Evolutionary conservation across 495 filamentous ascomycete genomes (phyloP), one percentile per base, ranked within the genome.

Genomic region (Talaromyces nanjingensis): DNA sequence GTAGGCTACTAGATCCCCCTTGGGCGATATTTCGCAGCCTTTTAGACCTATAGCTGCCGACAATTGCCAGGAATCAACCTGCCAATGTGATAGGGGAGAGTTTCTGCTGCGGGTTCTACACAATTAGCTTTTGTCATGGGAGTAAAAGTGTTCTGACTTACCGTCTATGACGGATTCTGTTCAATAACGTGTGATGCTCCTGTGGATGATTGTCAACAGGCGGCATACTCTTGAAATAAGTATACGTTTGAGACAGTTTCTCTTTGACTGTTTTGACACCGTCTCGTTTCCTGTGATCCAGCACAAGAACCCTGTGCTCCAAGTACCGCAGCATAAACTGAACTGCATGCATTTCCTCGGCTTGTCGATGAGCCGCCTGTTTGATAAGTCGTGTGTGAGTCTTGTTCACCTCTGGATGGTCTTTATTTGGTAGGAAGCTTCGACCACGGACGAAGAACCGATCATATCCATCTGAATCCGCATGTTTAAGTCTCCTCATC

Each of bases 1-100:
- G 62, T 73, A 72, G 14, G 69, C 73, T 49, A 76, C 65, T 8
- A 70, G 45, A 14, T 65, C 58, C 8, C 66, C 68, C 20, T 65
- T 65, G 3, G 65, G 68, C 0, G 74, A 71, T 37, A 75, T 71
- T 14, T 67, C 70, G 27, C 69, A 76, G 16, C 69, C 70, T 39
- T 66, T 69, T 49, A 69, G 63, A 11, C 63, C 47, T 29, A 68
- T 67, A 9, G 24, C n/a, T 18, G 42, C 20, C 39, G 25, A 54
- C 52, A 62, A 6, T 14, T 53, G 24, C 60, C 60, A 62, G n/a
- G n/a, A 33, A 2, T 62, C 60, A 54, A 62, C 60, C 29, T 62
- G 42, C 45, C 22, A 49, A 34, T 62, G 6, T n/a, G 24, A 20
- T 1, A 31, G 14, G 29, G 27, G 25, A 1, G 34, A 14, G 22